Conservation (phyloP, 495 filamentous ascomycete species). For the Neurospora tetrasperma region DNA sequence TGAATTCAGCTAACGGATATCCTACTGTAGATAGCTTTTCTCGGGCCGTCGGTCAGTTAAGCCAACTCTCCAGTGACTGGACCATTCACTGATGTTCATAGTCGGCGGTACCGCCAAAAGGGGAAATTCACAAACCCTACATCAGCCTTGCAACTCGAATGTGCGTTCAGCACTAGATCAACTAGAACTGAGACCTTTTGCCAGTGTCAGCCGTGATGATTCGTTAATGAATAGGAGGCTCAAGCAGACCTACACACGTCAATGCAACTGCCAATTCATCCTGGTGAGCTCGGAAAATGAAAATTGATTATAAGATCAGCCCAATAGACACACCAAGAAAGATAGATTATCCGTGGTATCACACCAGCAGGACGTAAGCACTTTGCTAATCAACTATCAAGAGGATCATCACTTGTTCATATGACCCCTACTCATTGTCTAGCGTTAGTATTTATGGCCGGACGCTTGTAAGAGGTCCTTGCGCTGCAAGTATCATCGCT, state of each 20-base stretch:
- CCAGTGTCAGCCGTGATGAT: neutral
- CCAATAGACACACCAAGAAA: neutral
- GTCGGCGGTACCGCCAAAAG: neutral
- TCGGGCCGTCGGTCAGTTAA: neutral
- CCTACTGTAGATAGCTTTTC: neutral
- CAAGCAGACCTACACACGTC: neutral
- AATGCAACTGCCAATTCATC: neutral
- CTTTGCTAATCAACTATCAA: neutral
- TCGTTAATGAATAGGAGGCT: neutral
- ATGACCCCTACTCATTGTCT: too few relatives aligned
- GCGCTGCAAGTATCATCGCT: too few relatives aligned
- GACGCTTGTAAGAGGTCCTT: too few relatives aligned
- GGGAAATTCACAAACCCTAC: neutral
- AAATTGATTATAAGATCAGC: neutral
- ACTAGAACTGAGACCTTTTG: neutral
- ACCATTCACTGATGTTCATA: neutral
- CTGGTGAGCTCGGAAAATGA: neutral
- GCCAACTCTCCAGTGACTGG: neutral
- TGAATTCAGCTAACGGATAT: neutral
- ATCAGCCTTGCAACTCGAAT: neutral
- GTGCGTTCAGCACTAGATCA: neutral
- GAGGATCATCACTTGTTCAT: neutral
- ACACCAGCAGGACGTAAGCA: neutral
- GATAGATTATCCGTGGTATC: neutral
- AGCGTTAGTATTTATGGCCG: too few relatives aligned